Base-by-base conservation (phyloP, 2,329 filamentous ascomycete species). In the Fusarium nisikadoi region DNA sequence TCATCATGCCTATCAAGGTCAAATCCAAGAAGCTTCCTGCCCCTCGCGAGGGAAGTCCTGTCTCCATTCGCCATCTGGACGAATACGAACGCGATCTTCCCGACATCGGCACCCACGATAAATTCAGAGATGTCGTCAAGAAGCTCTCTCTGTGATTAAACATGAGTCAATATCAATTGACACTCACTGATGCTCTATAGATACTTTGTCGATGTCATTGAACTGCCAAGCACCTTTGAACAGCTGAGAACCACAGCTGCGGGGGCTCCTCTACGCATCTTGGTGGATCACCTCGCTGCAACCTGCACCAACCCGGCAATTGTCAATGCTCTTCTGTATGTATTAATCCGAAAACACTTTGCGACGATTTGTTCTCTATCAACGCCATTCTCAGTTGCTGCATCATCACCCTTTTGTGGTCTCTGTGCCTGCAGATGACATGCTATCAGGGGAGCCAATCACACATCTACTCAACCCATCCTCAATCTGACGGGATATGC, bases 281-380 rank as follows among this genome's bases (percentile, higher is more conserved):
- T 95, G 60, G 90, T 93, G 52, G 86, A 89, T 43, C 88, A 94
- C 78, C 84, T 95, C 35, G 86, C 86, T 58, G 79, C 85, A 27
- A 86, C 86, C 25, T 91, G 91, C 75, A 89, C 89, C 63, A 92
- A 94, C 78, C 90, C 88, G 9, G 89, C 88, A 66, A 88, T 93
- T 60, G 90, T 94, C 47, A 92, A 92, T 76, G 92, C 92, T 54
- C 83, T 95, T 36, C 83, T 95, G 91, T 94, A 83, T 80, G 90
- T 87, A 43, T 47, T 25, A 53, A 27, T 27, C 43, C 54, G n/a
- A 43, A 52, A 29, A 55, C 42, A 23, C 14, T 31, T 68, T 11
- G 20, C 23, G 35, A 12, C 13, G 6, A 46, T 53, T 42, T 36
- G 27, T 46, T 29, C 7, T 39, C 41, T 46, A 20, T 31, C 27